phyloP scores from a whole-genome alignment of 2,329 filamentous ascomycete species.

The Clathrospora elynae region DNA sequence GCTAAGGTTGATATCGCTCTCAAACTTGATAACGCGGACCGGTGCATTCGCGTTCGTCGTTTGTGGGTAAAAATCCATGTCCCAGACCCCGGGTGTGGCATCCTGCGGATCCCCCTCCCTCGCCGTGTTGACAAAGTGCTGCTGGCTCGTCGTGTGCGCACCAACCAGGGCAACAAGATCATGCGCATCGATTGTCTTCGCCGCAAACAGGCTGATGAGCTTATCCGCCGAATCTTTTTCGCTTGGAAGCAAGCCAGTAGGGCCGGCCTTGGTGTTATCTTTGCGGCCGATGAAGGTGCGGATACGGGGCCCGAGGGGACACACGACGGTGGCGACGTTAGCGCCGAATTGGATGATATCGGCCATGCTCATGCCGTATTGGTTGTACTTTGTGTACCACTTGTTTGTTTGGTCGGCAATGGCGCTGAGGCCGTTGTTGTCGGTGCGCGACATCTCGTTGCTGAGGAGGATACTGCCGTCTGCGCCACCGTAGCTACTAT shows the following conservation, averaged over 20 bases:
- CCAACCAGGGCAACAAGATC: conserved; percentile 47
- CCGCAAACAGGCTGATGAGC: conserved; percentile 45
- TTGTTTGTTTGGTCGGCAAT: conserved; percentile 40
- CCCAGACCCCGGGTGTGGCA: conserved; percentile 46
- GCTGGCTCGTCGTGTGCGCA: conserved; percentile 47
- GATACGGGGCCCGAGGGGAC: conserved; percentile 48
- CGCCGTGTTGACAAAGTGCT: conserved; percentile 42
- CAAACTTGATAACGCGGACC: conserved; percentile 45
- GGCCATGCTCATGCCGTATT: conserved; percentile 46
- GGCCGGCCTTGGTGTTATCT: conserved; percentile 42
- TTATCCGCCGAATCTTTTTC: conserved; percentile 42
- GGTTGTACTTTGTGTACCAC: conserved; percentile 42
- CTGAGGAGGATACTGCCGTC: conserved; percentile 44
- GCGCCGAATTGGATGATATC: conserved; percentile 49
- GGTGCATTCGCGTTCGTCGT: conserved; percentile 36
- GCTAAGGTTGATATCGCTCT: conserved; percentile 43
- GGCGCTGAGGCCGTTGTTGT: conserved; percentile 36
- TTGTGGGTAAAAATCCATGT: conserved; percentile 46
- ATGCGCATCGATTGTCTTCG: conserved; percentile 48
- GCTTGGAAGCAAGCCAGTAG: conserved; percentile 42
- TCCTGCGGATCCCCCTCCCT: conserved; percentile 47
- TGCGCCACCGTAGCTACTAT: conserved; percentile 35
- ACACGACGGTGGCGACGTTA: conserved; percentile 47
- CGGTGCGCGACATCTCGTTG: conserved; percentile 33
- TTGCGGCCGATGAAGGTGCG: conserved; percentile 48